phyloP scores from a whole-genome alignment of 2,329 filamentous ascomycete species.

The Talaromyces sp. region DNA sequence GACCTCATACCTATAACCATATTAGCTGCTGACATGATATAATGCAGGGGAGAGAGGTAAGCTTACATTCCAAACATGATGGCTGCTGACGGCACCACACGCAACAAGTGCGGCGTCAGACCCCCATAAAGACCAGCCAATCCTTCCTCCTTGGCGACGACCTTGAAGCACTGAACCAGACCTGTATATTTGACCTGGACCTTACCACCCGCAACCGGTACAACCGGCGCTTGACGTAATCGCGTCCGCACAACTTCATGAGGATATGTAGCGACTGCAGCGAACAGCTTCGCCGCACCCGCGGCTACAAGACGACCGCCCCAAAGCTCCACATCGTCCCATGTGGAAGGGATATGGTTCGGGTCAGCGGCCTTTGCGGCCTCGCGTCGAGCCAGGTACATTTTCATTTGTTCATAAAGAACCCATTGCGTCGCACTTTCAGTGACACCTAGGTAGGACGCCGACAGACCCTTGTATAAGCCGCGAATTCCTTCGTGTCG shows the following conservation, averaged over 20 bases:
- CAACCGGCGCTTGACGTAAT: constrained; percentile 79
- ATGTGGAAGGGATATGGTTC: constrained; percentile 61
- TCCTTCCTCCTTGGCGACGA: constrained; percentile 85
- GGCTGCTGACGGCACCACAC: constrained; percentile 85
- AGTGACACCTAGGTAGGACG: constrained; percentile 84
- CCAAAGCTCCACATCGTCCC: constrained; percentile 74
- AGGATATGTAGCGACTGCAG: constrained; percentile 81
- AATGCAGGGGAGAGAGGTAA: constrained; percentile 27
- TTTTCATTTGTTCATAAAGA: constrained; percentile 89
- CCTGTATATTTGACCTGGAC: constrained; percentile 81
- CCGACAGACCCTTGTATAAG: constrained; percentile 85
- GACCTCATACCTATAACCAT: constrained; percentile 31
- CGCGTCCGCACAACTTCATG: constrained; percentile 87
- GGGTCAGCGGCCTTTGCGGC: constrained; percentile 52
- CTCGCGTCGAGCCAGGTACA: constrained; percentile 62
- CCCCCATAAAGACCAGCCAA: constrained; percentile 83
- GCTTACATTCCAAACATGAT: constrained; percentile 92
- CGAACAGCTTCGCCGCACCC: constrained; percentile 72
- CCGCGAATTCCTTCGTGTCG: constrained; percentile 75
- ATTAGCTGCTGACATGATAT: constrained; percentile 21
- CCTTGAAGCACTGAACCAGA: constrained; percentile 79
- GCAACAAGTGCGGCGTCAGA: constrained; percentile 83
- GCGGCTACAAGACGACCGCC: constrained; percentile 76
- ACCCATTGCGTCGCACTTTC: constrained; percentile 93
- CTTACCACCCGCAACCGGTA: constrained; percentile 60